Evolutionary conservation across 345 rosid species (phyloP), one percentile per base, ranked within the genome.

Genomic region (Linum usitatissimum): DNA sequence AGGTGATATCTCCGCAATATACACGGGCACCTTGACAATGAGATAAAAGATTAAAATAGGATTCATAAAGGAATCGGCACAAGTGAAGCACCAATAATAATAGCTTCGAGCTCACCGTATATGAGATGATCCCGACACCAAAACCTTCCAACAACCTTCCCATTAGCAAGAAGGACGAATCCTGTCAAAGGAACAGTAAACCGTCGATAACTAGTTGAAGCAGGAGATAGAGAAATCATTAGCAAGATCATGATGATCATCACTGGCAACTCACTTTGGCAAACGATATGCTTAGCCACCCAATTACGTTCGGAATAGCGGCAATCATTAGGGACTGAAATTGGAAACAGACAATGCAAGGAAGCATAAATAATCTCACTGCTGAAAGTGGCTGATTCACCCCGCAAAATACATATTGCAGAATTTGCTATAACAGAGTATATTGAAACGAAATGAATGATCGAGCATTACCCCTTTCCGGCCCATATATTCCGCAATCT

Each of bases 61-160:
- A 55, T 18, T 19, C 59, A 18, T 28, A n/a, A 4, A 10, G 18
- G 9, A 55, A 17, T 3, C 20, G 21, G 34, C 63, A 2, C 23
- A 17, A 31, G n/a, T 14, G 9, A n/a, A 3, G 48, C 18, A 38
- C 36, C 48, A 34, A n/a, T 10, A 38, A 9, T 20, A 3, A 14
- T 18, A 60, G 48, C 21, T 17, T 60, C 21, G 7, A 34, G 48
- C 45, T 38, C 18, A 60, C 63, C 63, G 48, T 38, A 36, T 60
- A 60, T 6, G 63, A 60, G 48, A 60, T 31, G 19, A 60, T 38
- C 5, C 63, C 63, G 3, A 60, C 63, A 36, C 63, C 63, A 18
- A 60, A 60, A 14, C 63, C 63, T n/a, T 60, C 63, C 63, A 60
- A 60, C 63, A 60, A 60, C 63, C 63, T 60, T 30, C 63, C 63